Percentiles rank a stretch among this genome's conserved stretches.
Conservation (phyloP, 1,284 basidiomycete species). For the Cutaneotrichosporon dermatis region DNA sequence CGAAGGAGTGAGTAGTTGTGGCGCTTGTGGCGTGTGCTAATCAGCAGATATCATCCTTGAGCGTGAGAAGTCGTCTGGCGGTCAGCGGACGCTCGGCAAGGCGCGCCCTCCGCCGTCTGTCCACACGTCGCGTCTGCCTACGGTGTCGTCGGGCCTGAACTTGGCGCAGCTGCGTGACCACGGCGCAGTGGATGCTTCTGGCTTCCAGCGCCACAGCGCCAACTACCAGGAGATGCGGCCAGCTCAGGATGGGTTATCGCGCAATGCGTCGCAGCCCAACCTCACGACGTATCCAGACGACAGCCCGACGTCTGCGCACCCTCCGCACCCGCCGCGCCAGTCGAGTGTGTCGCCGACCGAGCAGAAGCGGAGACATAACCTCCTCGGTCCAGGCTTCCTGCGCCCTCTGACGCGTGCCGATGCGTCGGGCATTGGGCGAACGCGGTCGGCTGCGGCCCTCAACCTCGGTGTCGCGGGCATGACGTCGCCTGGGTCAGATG, state of each 20-base stretch:
- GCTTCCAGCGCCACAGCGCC: constrained; percentile 13
- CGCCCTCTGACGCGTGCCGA: constrained; percentile 38
- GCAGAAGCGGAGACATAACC: constrained; percentile 19
- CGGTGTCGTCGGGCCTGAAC: constrained; percentile 29
- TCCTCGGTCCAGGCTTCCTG: constrained; percentile 35
- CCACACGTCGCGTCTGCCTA: constrained; percentile 25
- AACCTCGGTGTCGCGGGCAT: not conserved
- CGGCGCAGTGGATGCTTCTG: constrained; percentile 4
- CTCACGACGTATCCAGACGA: constrained; percentile 12
- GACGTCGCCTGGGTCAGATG: too few relatives aligned
- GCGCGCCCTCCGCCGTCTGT: constrained; percentile 29
- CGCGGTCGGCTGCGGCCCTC: constrained; percentile 27
- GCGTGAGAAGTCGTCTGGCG: constrained; percentile 41
- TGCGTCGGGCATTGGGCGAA: constrained; percentile 1
- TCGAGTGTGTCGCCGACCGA: constrained; percentile 14
- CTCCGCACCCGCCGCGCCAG: not conserved
- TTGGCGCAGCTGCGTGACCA: constrained; percentile 21
- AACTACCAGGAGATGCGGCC: constrained; percentile 5
- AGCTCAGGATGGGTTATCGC: constrained; percentile 10
- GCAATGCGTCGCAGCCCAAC: constrained; percentile 27
- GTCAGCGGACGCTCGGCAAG: constrained; percentile 12
- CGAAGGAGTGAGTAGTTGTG: constrained; percentile 17
- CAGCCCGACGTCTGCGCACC: too few relatives aligned
- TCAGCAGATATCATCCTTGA: constrained; percentile 35
- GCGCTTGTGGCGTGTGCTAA: too few relatives aligned